Base-by-base conservation (phyloP, 2,329 filamentous ascomycete genomes). In the Thielaviopsis punctulata region DNA sequence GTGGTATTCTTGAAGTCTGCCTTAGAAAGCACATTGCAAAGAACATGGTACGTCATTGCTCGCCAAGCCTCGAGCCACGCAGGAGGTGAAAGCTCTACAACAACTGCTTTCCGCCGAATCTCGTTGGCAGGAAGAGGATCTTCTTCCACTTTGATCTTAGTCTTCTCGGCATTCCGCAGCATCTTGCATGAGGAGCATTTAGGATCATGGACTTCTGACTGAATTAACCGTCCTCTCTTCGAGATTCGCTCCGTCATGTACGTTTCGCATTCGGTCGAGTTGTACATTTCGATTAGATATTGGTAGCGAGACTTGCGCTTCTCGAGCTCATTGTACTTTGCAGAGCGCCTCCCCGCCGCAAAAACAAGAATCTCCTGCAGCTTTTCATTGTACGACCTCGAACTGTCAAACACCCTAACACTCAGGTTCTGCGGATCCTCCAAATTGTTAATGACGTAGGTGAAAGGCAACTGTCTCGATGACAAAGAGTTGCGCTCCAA, bases 81-180 rank as follows among this genome's bases (percentile, higher is more conserved):
- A 0, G 76, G 75, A 0, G 68, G 56, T 0, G 57, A 49, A 0
- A 80, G 61, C 56, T 80, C 77, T 48, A 80, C 80, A 0, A 80
- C 64, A 0, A 68, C 65, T 0, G 72, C 64, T 53, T 73, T 70
- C 0, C 66, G 65, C 10, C 65, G 24, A 0, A 55, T 5, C 0
- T 44, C 0, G 0, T 65, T 15, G 0, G 43, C 25, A 0, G 75
- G 70, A 0, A 81, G 62, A 0, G 77, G 76, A 75, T 75, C 79
- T 58, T 82, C 77, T 56, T 76, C 65, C 8, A 76, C 59, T 0
- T 43, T 0, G 7, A 82, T 78, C 0, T 23, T 36, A 0, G 82
- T 52, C 0, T 3, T 1, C 0, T 64, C 45, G 0, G 73, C 73
- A n/a, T 60, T 1, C 0, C 5, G 3, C 2, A 56, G 44, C 0